Evolutionary conservation across 768 basidiomycete genomes (phyloP).

Genomic region (Mycena epipterygia): DNA sequence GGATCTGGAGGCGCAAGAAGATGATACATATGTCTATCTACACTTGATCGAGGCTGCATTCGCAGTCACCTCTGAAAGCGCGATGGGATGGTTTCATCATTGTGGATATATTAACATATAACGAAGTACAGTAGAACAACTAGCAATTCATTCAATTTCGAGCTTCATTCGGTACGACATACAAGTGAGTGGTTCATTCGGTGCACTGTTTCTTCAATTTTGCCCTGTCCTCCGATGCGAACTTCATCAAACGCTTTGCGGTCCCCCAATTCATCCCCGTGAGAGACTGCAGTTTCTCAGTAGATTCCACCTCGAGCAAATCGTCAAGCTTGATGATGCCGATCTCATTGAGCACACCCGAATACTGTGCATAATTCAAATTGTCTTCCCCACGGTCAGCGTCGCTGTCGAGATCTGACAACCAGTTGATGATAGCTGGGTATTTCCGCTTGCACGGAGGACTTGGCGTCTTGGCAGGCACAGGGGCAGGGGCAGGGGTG

Average conservation of each 20-base stretch:
- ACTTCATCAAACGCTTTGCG: constrained; percentile 12
- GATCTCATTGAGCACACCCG: not conserved
- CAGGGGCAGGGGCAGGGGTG: no score
- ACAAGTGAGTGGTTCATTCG: no score
- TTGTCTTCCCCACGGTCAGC: not conserved
- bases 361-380: no score
- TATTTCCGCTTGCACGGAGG: not conserved
- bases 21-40: no score
- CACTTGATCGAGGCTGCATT: no score
- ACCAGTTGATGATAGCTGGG: not conserved
- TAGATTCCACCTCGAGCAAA: not conserved
- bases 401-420: not conserved
- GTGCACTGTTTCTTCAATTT: not conserved
- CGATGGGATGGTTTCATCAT: no score
- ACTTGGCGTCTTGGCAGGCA: not conserved
- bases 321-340: not conserved
- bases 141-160: no score
- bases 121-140: no score
- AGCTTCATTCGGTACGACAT: no score
- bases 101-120: no score
- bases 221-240: constrained; percentile 1
- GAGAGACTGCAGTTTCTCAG: not conserved
- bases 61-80: no score
- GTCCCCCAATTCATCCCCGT: constrained; percentile 1
- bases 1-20: no score